Percentiles rank a stretch among this genome's conserved stretches.
phyloP scores from a whole-genome alignment of 2,329 filamentous ascomycete genomes.

The Teratosphaeria gauchensis region DNA sequence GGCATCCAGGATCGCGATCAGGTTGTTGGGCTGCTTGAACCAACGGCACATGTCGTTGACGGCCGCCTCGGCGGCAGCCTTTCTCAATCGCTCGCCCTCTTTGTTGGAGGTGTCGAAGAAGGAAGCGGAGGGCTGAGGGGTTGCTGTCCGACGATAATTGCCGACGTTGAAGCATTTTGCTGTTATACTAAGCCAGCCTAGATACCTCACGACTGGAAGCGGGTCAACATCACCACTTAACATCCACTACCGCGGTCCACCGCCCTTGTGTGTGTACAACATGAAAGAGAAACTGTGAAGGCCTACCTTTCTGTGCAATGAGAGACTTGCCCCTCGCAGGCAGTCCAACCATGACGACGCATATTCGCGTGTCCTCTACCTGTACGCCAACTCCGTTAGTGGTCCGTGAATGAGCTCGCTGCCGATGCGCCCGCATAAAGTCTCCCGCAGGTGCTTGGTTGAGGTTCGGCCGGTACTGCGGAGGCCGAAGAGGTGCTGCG shows the following conservation, averaged over 20 bases:
- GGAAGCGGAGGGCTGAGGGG: constrained; percentile 80
- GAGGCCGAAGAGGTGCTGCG: not conserved
- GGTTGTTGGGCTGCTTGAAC: constrained; percentile 67
- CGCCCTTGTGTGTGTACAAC: not conserved
- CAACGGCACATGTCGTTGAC: constrained; percentile 89
- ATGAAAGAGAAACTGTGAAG: not conserved
- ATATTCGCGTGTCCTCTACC: constrained; percentile 93
- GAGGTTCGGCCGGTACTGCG: constrained; percentile 19
- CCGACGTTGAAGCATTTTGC: constrained; percentile 96
- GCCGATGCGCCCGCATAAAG: constrained; percentile 33
- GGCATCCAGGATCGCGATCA: constrained; percentile 89
- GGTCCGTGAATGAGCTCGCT: constrained; percentile 16
- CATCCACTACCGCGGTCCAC: not conserved
- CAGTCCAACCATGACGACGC: constrained; percentile 96
- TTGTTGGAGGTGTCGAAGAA: constrained; percentile 90
- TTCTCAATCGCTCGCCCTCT: constrained; percentile 81
- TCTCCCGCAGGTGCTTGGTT: constrained; percentile 27
- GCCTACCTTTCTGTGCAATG: constrained; percentile 69
- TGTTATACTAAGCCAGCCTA: constrained; percentile 76
- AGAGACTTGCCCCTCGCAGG: constrained; percentile 94
- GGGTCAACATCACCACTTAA: not conserved
- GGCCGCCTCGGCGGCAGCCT: constrained; percentile 81
- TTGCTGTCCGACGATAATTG: constrained; percentile 81
- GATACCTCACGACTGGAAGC: not conserved
- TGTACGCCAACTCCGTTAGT: constrained; percentile 62